Base-by-base conservation (phyloP, 108 stramenopile species). In the Chaetoceros muelleri region DNA sequence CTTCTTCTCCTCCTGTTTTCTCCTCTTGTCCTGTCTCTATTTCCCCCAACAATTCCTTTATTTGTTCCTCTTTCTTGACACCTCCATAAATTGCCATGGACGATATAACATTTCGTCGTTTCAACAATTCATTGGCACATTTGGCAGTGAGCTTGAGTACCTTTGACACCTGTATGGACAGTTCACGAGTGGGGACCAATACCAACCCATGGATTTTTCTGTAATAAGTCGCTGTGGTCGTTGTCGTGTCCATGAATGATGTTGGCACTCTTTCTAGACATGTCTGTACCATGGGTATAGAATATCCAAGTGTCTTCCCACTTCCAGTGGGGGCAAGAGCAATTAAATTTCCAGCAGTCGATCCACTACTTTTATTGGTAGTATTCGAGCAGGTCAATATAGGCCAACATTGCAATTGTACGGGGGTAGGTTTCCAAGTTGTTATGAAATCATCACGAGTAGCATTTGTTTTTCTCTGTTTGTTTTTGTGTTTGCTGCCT, bases 121-220 rank as follows among this genome's bases (percentile, higher is more conserved):
- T 16, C 21, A 62, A 51, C 60, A 72, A 56, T 25, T 65, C 75
- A 47, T 84, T 71, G 29, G 67, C 74, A 24, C 63, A 67, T 27
- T 79, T 75, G 24, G 69, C 54, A 55, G 69, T 66, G 7, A 65
- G 8, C 17, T 47, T 52, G 48, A 59, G 58, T 53, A 72, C 76
- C 23, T 67, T 69, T 13, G 65, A 61, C 3, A 85, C 85, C 62
- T 93, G 90, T 25, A 55, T 62, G 24, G 73, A 76, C 54, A 93
- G 60, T 58, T 93, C 90, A 55, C 87, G 55, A 19, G 90, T 93
- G 10, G 90, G 90, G n/a, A 84, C 86, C 24, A 93, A 52, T 8
- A 93, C 75, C 55, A 84, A 56, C 30, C 70, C 67, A n/a, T 66
- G 47, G 2, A 65, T 64, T 10, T 27, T 45, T 10, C 30, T 28